Conservation (phyloP, 805 yeast species). For the Cyberlindnera misumaiensis region DNA sequence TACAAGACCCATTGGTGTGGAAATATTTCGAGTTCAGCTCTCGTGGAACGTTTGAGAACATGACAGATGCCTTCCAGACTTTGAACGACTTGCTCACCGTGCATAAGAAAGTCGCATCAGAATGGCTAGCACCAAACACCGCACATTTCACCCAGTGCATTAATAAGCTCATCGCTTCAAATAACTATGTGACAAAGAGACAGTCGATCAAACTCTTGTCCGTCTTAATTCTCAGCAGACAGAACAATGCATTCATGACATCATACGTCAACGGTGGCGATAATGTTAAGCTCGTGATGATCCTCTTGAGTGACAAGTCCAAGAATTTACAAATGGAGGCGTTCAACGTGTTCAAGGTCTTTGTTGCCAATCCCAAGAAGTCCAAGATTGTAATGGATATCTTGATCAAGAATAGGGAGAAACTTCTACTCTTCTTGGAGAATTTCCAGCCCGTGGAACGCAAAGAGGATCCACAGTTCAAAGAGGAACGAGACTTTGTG, state of each 20-base stretch:
- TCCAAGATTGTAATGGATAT: conserved; percentile 75
- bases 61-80: conserved; percentile 84
- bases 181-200: conserved; percentile 87
- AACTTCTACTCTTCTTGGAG: conserved; percentile 61
- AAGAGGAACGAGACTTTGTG: conserved; percentile 77
- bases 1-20: conserved; percentile 68
- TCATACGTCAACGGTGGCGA: conserved; percentile 74
- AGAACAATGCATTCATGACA: conserved; percentile 67
- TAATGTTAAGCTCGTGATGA: conserved; percentile 82
- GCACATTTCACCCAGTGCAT: conserved; percentile 53
- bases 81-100: conserved; percentile 59
- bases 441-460: conserved; percentile 54
- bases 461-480: conserved; percentile 56
- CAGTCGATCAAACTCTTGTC: conserved; percentile 77
- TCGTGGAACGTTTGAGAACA: conserved; percentile 74
- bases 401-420: conserved; percentile 74
- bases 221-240: conserved; percentile 61
- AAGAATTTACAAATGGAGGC: conserved; percentile 86
- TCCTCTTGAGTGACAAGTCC: conserved; percentile 78
- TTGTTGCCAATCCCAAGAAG: conserved; percentile 94
- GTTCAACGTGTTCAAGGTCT: conserved; percentile 87
- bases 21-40: conserved; percentile 73
- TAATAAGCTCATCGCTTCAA: conserved; percentile 64
- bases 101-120: conserved; percentile 64
- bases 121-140: conserved; percentile 54